Evolutionary conservation across 164 flowering plant species (phyloP), one percentile per base, ranked within the genome.

Genomic region (Berberis thunbergii): DNA sequence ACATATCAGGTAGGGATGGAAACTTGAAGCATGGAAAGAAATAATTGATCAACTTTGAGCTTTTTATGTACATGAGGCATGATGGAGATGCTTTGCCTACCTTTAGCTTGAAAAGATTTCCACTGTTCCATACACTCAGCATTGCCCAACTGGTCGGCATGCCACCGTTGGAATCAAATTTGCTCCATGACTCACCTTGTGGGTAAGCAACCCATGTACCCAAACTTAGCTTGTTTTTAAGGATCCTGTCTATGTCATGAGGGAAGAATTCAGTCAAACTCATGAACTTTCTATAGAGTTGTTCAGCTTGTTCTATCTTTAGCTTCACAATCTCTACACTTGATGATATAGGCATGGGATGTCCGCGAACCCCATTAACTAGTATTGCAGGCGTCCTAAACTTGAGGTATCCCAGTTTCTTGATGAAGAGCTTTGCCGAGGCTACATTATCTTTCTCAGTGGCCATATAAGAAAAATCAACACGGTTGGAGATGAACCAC

Each of bases 61-160:
- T 63, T 62, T 71, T 79, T 1, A 81, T 61, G 49, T 62, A 79
- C 2, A 73, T 39, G 8, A 68, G 45, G 61, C 82, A 79, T 40
- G 73, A 59, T 0, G 74, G 39, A 0, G 89, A 77, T 4, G 81
- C 76, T 48, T 73, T 78, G 53, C 74, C 85, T 0, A 84, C 61
- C 65, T 79, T 71, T 11, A 88, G 62, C 70, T 80, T 86, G 80
- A 88, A 88, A 1, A 80, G 7, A 4, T 76, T 86, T 40, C 80
- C 79, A 61, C 84, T 76, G 66, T 86, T 86, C 96, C 96, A 86
- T 9, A 86, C 83, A 58, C 96, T 88, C 2, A 84, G 49, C 78
- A 88, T 76, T 3, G 91, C 91, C 91, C 89, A 88, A 58, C 67
- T 76, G 0, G 43, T 59, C 1, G 87, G 88, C 4, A 67, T 40